Base-by-base conservation (phyloP, 345 rosid genomes). In the Brassica cretica region DNA sequence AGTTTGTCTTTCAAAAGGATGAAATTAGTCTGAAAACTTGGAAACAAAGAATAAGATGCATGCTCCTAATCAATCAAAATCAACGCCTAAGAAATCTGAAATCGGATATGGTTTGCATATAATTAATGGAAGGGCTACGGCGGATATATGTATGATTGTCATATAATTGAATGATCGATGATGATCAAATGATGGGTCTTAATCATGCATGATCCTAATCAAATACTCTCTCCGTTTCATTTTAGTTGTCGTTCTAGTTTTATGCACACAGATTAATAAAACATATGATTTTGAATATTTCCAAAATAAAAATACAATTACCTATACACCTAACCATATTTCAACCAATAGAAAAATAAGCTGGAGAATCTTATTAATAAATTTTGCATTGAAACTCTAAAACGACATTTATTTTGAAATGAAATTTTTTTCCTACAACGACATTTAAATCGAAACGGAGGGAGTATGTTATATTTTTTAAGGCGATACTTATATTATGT, bases 91-190 rank as follows among this genome's bases (percentile, higher is more conserved):
- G n/a, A 33, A 33, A 64, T 33, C n/a, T 64, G 5, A 64, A 33
- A 64, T 64, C 49, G 5, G 25, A 64, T 35, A n/a, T 18, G 21
- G 67, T 63, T 33, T 30, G 16, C 24, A 30, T 33, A 64, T 64
- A 16, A 33, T 33, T 64, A 16, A 33, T 33, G 25, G n/a, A 33
- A 64, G 68, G 49, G 46, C 15, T 37, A 41, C 25, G 25, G 68
- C 25, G n/a, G 68, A 64, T 24, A 60, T 64, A 9, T 15, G 39
- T 16, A 30, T 11, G 18, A 9, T 16, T 64, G 27, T 51, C 67
- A 67, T 60, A 33, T 49, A 78, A 67, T 73, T 53, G 59, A 6
- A 72, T 71, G 59, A 19, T 74, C 62, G 49, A 30, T 78, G 24
- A 66, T 78, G 64, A 72, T 72, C 58, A 78, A 73, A 33, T 64